Conservation (phyloP, 345 rosid genomes). For the Ricinus communis region DNA sequence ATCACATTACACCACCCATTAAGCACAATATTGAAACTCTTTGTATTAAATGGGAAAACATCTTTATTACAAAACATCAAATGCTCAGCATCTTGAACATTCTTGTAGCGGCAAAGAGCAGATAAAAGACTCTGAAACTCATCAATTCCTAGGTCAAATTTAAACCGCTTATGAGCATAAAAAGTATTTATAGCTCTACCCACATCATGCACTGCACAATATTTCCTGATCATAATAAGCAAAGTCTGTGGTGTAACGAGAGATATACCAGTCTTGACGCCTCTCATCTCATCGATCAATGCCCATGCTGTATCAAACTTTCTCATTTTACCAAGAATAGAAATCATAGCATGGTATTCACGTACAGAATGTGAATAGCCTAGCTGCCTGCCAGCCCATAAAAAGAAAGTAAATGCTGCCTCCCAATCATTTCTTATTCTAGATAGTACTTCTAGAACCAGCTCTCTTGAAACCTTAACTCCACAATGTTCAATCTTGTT, state of each 20-base stretch:
- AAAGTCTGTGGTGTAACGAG: slow-evolving; percentile 74
- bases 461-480: slow-evolving; percentile 48
- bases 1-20: slow-evolving; percentile 90
- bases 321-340: slow-evolving; percentile 80
- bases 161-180: slow-evolving; percentile 62
- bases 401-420: slow-evolving; percentile 77
- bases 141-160: slow-evolving; percentile 60
- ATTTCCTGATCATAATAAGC: slow-evolving; percentile 80
- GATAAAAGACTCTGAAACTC: slow-evolving; percentile 87
- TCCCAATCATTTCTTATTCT: slow-evolving; percentile 81
- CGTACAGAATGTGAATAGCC: slow-evolving; percentile 57
- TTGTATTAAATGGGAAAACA: slow-evolving; percentile 65
- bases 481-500: slow-evolving; percentile 57
- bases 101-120: slow-evolving; percentile 90
- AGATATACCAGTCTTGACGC: slow-evolving; percentile 42
- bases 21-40: slow-evolving; percentile 79
- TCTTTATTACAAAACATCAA: slow-evolving; percentile 69
- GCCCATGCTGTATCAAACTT: slow-evolving; percentile 91
- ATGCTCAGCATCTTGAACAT: slow-evolving; percentile 92
- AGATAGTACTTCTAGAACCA: slow-evolving; percentile 74
- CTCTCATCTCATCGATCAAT: slow-evolving; percentile 84
- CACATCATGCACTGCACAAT: slow-evolving; percentile 84
- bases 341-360: slow-evolving; percentile 76
- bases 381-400: slow-evolving; percentile 74
- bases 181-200: slow-evolving; percentile 79